These are phyloP conservation scores for Oryza longistaminata DNA, from an alignment of 176 grass and related monocot genomes.

Conservation along the genomic window DNA sequence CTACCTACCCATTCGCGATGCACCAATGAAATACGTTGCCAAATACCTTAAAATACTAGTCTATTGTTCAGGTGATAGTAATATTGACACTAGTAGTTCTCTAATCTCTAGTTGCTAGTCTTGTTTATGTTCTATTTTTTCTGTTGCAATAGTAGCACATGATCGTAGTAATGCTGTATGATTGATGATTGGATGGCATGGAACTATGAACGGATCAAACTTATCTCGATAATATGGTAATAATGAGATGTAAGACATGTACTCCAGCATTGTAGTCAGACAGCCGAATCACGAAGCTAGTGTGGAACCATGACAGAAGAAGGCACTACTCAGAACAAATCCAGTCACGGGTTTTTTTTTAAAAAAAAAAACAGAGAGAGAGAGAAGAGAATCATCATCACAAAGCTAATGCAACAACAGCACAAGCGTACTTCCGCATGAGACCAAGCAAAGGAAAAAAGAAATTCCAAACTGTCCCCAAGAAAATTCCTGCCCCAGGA, in stretches of 20 bases:
- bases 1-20: not conserved
- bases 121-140: not conserved
- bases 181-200: not conserved
- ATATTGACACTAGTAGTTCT: not conserved
- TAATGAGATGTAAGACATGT: not conserved
- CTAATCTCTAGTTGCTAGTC: too few relatives aligned
- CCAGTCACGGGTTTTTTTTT: slow-evolving; percentile 19
- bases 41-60: too few relatives aligned
- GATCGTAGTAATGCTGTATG: not conserved
- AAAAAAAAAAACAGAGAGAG: not conserved
- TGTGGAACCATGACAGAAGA: not conserved
- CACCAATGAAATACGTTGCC: not conserved
- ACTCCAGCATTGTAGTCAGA: not conserved
- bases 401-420: not conserved
- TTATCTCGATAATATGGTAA: not conserved
- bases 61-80: not conserved
- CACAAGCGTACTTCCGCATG: not conserved
- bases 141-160: not conserved
- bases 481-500: not conserved
- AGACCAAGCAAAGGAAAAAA: not conserved
- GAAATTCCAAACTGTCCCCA: not conserved
- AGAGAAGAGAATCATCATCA: too few relatives aligned
- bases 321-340: slow-evolving; percentile 34
- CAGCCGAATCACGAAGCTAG: not conserved
- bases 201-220: not conserved